Percentiles rank a stretch among this genome's conserved stretches.
These are phyloP conservation scores for Pythium sukuiense DNA, from an alignment of 352 stramenopile species.

Conservation along the genomic window DNA sequence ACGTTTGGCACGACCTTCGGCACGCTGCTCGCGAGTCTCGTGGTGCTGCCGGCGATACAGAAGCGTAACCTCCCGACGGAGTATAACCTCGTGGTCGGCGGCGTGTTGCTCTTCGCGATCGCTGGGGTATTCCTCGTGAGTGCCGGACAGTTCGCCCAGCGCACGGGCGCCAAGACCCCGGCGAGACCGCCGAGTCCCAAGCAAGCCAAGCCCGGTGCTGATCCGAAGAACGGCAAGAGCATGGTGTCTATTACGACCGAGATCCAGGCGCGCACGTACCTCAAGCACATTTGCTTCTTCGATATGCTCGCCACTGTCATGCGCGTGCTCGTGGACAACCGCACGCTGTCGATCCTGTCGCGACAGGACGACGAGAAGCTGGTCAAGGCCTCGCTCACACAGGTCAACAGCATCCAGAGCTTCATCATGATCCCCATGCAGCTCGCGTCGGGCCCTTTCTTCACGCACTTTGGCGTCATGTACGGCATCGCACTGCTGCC, in stretches of 20 bases:
- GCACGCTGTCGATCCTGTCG: slow-evolving; percentile 73
- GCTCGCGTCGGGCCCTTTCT: slow-evolving; percentile 71
- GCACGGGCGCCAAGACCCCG: background rate
- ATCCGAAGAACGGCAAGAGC: slow-evolving; percentile 1
- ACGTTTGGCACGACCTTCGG: slow-evolving; percentile 83
- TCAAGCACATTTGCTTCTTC: slow-evolving; percentile 89
- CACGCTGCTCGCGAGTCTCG: slow-evolving; percentile 72
- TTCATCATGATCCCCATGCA: slow-evolving; percentile 89
- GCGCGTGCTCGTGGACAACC: slow-evolving; percentile 82
- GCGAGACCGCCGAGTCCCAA: slow-evolving; percentile 14
- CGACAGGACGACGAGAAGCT: slow-evolving; percentile 54
- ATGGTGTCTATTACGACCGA: slow-evolving; percentile 45
- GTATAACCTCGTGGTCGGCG: slow-evolving; percentile 65
- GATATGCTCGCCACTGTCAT: slow-evolving; percentile 80
- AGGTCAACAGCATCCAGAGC: slow-evolving; percentile 84
- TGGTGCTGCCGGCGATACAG: slow-evolving; percentile 62
- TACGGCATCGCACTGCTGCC: slow-evolving; percentile 78
- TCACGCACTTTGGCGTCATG: slow-evolving; percentile 86
- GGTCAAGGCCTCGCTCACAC: slow-evolving; percentile 71
- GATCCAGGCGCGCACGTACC: slow-evolving; percentile 71
- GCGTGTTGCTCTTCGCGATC: slow-evolving; percentile 54
- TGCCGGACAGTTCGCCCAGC: slow-evolving; percentile 39
- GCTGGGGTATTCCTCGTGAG: slow-evolving; percentile 57
- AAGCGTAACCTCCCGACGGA: slow-evolving; percentile 56
- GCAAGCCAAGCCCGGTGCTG: background rate